phyloP scores from a whole-genome alignment of 306 rosid genomes.

The Vigna hirtella region DNA sequence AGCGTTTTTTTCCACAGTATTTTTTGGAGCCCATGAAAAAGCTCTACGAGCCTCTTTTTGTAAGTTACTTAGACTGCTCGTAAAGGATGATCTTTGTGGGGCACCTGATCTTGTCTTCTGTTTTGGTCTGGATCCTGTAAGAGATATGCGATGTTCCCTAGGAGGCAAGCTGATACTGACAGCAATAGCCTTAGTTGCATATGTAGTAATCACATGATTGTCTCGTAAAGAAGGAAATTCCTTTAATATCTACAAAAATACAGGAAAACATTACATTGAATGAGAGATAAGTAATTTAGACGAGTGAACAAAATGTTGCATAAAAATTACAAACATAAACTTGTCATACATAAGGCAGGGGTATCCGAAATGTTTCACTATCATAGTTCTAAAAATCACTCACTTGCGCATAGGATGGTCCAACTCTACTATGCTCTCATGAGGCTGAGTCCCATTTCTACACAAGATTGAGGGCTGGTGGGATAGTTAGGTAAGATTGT shows the following conservation, averaged over 20 bases:
- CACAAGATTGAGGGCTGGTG: not conserved
- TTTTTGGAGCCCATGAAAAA: conserved; percentile 95
- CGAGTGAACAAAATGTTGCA: conserved; percentile 26
- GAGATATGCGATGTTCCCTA: conserved; percentile 89
- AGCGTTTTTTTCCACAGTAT: conserved; percentile 71
- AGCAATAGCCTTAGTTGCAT: conserved; percentile 85
- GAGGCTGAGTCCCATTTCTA: not conserved
- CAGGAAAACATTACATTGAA: conserved; percentile 30
- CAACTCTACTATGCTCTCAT: not conserved
- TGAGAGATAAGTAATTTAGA: conserved; percentile 35
- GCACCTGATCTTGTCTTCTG: conserved; percentile 78
- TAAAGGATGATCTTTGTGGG: conserved; percentile 71
- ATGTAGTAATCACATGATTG: conserved; percentile 72
- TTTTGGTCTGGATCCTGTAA: conserved; percentile 80
- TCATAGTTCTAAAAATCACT: not conserved
- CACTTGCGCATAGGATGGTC: not conserved
- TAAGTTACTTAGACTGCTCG: conserved; percentile 88
- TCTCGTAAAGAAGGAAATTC: conserved; percentile 92
- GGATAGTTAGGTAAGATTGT: not conserved
- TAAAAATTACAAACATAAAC: conserved; percentile 26
- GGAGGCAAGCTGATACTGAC: conserved; percentile 83
- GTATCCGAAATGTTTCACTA: conserved; percentile 30
- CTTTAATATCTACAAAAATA: conserved; percentile 74
- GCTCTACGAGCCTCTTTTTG: conserved; percentile 98
- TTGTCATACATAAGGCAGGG: conserved; percentile 9